Base-by-base conservation (phyloP, 2,329 filamentous ascomycete species). In the Aspergillus uvarum region DNA sequence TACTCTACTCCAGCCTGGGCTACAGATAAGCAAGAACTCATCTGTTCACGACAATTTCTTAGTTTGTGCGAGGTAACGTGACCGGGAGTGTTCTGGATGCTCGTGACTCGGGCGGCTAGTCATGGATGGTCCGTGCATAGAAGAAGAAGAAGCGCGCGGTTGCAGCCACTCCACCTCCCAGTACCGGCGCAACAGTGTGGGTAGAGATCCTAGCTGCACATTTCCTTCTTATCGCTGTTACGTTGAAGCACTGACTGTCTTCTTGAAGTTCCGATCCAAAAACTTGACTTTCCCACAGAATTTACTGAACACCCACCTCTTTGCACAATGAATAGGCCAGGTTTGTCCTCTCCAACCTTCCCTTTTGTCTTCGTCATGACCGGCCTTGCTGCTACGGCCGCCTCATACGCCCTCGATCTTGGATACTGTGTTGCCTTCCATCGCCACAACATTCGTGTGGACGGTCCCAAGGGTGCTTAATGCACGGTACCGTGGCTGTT, bases 311-410 rank as follows among this genome's bases (percentile, higher is more conserved):
- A 62, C 55, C 59, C 47, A 57, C 47, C 49, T 60, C 47, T 56
- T 19, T 44, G 16, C 62, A 73, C 65, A 67, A 82, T 82, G 80
- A 81, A 82, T 76, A 75, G 77, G 70, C 76, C 77, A 80, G 80
- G 79, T 82, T 69, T 64, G 79, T 77, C 53, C 67, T 68, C 72
- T 64, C 65, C 65, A 63, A 26, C 66, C 65, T 65, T 67, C 53
- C 60, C 54, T 64, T 64, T 59, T 56, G 48, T 58, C 60, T 62
- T 62, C 63, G 61, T 62, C 59, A 59, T 63, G 59, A 31, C 51
- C 19, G 50, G 56, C 51, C 61, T 47, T 58, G 61, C 50, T 56
- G 44, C 57, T 62, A 51, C 57, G 44, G 60, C 60, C 57, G 56
- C 52, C 59, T 51, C 51, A 51, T 31, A 42, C 55, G 31, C 44